Base-by-base conservation (phyloP, 1,284 basidiomycete species). In the Erythrobasidium hasegawianum region DNA sequence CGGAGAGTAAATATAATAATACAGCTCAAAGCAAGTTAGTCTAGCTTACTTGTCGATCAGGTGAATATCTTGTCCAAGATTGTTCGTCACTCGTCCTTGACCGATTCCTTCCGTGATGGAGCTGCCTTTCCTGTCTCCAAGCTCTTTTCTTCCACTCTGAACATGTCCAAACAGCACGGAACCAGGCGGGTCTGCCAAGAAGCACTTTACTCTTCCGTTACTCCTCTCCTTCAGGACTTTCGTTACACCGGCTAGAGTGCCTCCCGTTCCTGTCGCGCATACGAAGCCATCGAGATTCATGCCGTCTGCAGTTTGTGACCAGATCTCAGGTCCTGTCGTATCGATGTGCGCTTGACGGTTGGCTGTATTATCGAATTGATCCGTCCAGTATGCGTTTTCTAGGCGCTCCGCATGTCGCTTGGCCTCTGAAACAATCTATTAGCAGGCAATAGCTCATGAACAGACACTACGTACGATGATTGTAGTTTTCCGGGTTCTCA, bases 31-130 rank as follows among this genome's bases (percentile, higher is more conserved):
- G 29, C 16, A 10, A 50, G 11, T 18, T 24, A 11, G n/a, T n/a
- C n/a, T 14, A 39, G 38, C 64, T 60, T 55, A 67, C 64, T 67
- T 90, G 61, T 87, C 84, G 40, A 98, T 71, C 54, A 90, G 80
- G 13, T 86, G 81, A 47, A 97, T 81, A 76, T 97, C 89, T 0
- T 87, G 91, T 47, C 81, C 86, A 71, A 98, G 80, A 79, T 99
- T 99, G 74, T 90, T 83, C n/a, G 95, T 99, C 58, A 99, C 84
- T 69, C 95, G 87, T 22, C 95, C 95, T 79, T 99, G 96, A 71
- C 96, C 96, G 73, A 98, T 97, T 53, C 94, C 95, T 83, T 98
- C 95, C 1, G 96, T 98, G 76, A 99, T 97, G 16, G 90, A 94
- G 69, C 93, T 81, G 2, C 92, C 93, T 47, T 81, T 83, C 69